Conservation (phyloP, 169 alveolate species). For the Eimeria sp. region DNA sequence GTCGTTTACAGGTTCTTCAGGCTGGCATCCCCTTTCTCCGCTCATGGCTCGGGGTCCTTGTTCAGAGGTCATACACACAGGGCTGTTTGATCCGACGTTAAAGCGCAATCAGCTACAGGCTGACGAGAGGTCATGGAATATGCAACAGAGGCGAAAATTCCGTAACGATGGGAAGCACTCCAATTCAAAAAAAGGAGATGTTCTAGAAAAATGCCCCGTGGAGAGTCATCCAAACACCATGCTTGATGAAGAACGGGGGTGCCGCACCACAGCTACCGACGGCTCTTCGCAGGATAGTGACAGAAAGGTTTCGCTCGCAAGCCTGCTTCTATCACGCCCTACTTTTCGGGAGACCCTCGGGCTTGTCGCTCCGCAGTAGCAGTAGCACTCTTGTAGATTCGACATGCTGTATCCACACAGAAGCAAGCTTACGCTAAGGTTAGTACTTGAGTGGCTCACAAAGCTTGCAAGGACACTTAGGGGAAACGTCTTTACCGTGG, state of each 20-base stretch:
- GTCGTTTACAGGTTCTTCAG: not conserved
- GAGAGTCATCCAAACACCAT: not conserved
- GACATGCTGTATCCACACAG: not conserved
- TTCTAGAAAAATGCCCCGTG: not conserved
- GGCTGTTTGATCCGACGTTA: slow-evolving; percentile 44
- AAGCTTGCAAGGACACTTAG: not conserved
- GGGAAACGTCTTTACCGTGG: not conserved
- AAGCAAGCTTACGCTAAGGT: not conserved
- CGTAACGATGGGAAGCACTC: not conserved
- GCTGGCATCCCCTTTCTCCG: not conserved
- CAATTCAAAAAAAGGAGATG: not conserved
- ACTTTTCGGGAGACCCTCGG: slow-evolving; percentile 32
- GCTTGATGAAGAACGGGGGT: not conserved
- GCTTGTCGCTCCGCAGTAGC: slow-evolving; percentile 12
- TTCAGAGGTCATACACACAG: not conserved
- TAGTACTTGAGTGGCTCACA: not conserved
- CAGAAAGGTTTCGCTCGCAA: slow-evolving; percentile 8
- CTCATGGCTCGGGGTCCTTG: not conserved
- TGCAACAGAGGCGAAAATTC: slow-evolving; percentile 40
- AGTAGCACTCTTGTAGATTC: not conserved
- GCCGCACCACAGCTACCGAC: not conserved
- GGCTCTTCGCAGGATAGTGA: not conserved
- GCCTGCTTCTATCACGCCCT: slow-evolving; percentile 24
- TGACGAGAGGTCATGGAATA: slow-evolving; percentile 43
- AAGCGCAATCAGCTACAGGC: slow-evolving; percentile 50